phyloP scores from a whole-genome alignment of 2,329 filamentous ascomycete genomes.

The Fusarium continuum region DNA sequence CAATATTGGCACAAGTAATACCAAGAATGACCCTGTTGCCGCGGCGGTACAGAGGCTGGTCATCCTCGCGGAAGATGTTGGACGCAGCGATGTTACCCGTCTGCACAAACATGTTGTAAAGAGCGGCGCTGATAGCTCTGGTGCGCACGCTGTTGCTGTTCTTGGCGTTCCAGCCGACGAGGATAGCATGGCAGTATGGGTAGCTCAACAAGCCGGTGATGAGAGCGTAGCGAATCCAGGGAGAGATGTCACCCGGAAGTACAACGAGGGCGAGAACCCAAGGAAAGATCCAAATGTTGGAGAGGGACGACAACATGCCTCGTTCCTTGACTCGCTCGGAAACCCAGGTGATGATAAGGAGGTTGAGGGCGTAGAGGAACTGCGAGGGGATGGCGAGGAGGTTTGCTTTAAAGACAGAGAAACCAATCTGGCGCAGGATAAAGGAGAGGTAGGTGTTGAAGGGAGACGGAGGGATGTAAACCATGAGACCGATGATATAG shows the following conservation, averaged over 20 bases:
- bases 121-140: constrained; percentile 66
- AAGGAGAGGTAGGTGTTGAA: constrained; percentile 57
- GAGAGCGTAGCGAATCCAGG: constrained; percentile 55
- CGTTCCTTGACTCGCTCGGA: constrained; percentile 56
- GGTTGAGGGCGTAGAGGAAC: constrained; percentile 56
- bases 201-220: constrained; percentile 54
- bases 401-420: constrained; percentile 57
- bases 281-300: constrained; percentile 61
- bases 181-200: constrained; percentile 56
- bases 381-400: constrained; percentile 57
- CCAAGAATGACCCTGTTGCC: constrained; percentile 61
- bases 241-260: constrained; percentile 48
- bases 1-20: constrained; percentile 58
- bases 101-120: constrained; percentile 68
- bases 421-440: constrained; percentile 55
- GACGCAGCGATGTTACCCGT: constrained; percentile 54
- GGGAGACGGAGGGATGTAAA: constrained; percentile 54
- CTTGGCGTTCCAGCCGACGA: constrained; percentile 67
- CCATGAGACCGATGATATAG: constrained; percentile 58
- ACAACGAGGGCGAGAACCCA: constrained; percentile 57
- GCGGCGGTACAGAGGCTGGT: constrained; percentile 60
- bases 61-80: constrained; percentile 59
- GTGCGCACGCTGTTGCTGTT: constrained; percentile 71
- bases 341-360: constrained; percentile 57
- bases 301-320: constrained; percentile 55